phyloP scores from a whole-genome alignment of 768 basidiomycete species.

The Pisolithus orientalis region DNA sequence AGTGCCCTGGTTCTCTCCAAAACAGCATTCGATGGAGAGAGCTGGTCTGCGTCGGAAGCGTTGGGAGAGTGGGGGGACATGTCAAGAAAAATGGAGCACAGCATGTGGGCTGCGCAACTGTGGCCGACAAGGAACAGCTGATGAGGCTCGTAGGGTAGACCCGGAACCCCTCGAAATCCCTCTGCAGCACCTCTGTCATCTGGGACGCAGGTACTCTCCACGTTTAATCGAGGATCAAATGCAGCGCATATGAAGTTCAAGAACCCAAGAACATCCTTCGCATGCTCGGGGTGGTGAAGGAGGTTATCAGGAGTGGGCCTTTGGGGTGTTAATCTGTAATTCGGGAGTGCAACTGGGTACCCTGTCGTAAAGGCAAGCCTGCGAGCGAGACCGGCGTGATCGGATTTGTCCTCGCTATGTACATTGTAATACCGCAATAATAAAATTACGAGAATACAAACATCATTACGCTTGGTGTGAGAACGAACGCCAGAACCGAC shows the following conservation, averaged over 20 bases:
- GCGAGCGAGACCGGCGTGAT: slow-evolving; percentile 50
- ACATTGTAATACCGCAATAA: slow-evolving; percentile 2
- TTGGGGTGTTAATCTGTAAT: slow-evolving; percentile 65
- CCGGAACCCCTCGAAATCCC: slow-evolving; percentile 4
- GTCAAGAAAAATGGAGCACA: slow-evolving; percentile 61
- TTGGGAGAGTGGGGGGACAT: slow-evolving; percentile 24
- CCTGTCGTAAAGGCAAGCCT: slow-evolving; percentile 43
- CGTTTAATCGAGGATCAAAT: neutral
- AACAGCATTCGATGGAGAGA: slow-evolving; percentile 41
- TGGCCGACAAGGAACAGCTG: slow-evolving; percentile 64
- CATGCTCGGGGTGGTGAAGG: slow-evolving; percentile 66
- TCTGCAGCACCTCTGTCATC: neutral
- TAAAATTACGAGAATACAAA: neutral
- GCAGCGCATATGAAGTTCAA: slow-evolving; percentile 49
- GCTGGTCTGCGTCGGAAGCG: slow-evolving; percentile 1
- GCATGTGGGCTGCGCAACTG: slow-evolving; percentile 80
- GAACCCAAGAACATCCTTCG: slow-evolving; percentile 56
- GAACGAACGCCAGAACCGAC: neutral
- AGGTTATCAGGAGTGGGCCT: slow-evolving; percentile 28
- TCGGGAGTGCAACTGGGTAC: slow-evolving; percentile 62
- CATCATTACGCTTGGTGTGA: neutral
- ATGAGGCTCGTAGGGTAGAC: slow-evolving; percentile 31
- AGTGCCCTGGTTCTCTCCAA: slow-evolving; percentile 46
- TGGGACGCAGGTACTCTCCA: neutral
- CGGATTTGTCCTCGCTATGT: slow-evolving; percentile 65